phyloP scores from a whole-genome alignment of 2,329 filamentous ascomycete genomes.

The Fusarium humuli region DNA sequence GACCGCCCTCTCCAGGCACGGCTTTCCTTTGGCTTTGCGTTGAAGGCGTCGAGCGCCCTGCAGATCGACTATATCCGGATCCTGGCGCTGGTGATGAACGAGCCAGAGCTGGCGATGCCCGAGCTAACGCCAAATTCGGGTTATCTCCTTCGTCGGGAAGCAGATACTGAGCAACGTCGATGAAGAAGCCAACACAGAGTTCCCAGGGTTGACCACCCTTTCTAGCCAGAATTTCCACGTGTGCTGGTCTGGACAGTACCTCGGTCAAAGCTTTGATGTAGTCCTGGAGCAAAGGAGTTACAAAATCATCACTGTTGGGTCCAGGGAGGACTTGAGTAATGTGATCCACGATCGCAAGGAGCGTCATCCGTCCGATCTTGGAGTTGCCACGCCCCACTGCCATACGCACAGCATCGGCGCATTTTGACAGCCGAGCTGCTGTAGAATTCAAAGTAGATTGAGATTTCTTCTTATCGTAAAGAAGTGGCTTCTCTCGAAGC shows the following conservation, averaged over 20 bases:
- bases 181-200: slow-evolving; percentile 76
- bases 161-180: slow-evolving; percentile 67
- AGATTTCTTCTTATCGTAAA: slow-evolving; percentile 66
- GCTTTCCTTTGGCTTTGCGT: slow-evolving; percentile 48
- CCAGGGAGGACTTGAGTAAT: slow-evolving; percentile 79
- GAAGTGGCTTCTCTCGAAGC: slow-evolving; percentile 74
- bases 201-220: slow-evolving; percentile 73
- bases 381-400: slow-evolving; percentile 76
- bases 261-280: slow-evolving; percentile 81
- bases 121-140: slow-evolving; percentile 50
- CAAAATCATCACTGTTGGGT: slow-evolving; percentile 69
- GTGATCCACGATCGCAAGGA: slow-evolving; percentile 83
- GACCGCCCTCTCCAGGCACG: slow-evolving; percentile 48
- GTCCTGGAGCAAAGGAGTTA: slow-evolving; percentile 77
- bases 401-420: slow-evolving; percentile 77
- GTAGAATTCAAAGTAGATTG: slow-evolving; percentile 59
- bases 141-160: slow-evolving; percentile 55
- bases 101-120: slow-evolving; percentile 60
- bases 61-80: slow-evolving; percentile 46
- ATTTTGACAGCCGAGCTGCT: slow-evolving; percentile 71
- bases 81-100: slow-evolving; percentile 61
- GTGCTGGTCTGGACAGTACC: slow-evolving; percentile 77
- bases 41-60: slow-evolving; percentile 46
- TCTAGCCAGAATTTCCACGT: slow-evolving; percentile 80
- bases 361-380: slow-evolving; percentile 79